A percentile compares a stretch with the other conserved stretches of the same genome.
phyloP scores from a whole-genome alignment of 2,329 filamentous ascomycete species.

The Mycosphaerella sp. region DNA sequence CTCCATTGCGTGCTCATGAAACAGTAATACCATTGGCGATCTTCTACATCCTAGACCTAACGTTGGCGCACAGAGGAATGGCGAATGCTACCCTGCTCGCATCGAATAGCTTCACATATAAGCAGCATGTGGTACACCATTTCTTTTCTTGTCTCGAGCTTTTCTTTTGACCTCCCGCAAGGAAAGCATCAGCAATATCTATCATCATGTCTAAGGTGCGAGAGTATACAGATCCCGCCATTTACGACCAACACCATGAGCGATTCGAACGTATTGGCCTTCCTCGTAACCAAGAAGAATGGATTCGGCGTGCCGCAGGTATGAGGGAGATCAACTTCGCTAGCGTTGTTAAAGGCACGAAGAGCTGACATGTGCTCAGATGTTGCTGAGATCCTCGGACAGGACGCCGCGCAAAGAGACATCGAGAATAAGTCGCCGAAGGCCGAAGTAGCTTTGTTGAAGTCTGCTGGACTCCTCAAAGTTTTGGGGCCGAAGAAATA shows the following conservation, averaged over 20 bases:
- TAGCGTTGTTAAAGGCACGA: neutral
- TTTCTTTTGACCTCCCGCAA: too few relatives aligned
- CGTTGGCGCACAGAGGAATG: constrained; percentile 1
- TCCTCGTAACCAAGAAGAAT: constrained; percentile 40
- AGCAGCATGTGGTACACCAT: neutral
- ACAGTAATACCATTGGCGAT: constrained; percentile 3
- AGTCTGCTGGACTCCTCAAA: constrained; percentile 47
- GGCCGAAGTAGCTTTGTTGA: constrained; percentile 48
- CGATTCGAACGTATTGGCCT: constrained; percentile 26
- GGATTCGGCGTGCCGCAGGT: constrained; percentile 42
- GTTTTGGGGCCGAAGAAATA: constrained; percentile 47
- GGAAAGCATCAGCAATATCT: too few relatives aligned
- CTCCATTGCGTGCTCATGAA: constrained; percentile 14
- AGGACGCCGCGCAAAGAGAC: constrained; percentile 46
- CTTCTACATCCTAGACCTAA: too few relatives aligned
- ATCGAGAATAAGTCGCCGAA: constrained; percentile 49
- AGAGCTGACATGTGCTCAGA: constrained; percentile 25
- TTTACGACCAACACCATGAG: constrained; percentile 25
- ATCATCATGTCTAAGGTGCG: constrained; percentile 13
- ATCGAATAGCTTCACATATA: neutral
- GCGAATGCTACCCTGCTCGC: constrained; percentile 1
- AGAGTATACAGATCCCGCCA: constrained; percentile 25
- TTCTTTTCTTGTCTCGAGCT: neutral
- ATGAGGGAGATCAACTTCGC: neutral
- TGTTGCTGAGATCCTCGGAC: constrained; percentile 45